Base-by-base conservation (phyloP, 306 rosid species). In the Cotoneaster glaucophyllus region DNA sequence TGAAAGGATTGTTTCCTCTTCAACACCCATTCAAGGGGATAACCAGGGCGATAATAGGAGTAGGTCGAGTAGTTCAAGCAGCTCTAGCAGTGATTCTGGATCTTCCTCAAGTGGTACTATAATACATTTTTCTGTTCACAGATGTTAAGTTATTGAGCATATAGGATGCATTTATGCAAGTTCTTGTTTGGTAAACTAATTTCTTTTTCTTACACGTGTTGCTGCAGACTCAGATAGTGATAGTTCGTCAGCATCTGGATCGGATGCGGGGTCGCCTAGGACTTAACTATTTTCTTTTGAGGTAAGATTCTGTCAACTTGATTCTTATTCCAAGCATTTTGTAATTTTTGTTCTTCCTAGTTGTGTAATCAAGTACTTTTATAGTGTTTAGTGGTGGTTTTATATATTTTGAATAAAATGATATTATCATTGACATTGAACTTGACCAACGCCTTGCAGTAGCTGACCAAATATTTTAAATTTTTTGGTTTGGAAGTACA, bases 1-100 rank as follows among this genome's bases (percentile, higher is more conserved):
- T 85, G 92, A 84, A 64, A 85, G 81, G 31, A 86, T 74, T 71
- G 78, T 80, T 64, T 80, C 92, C 45, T 74, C 89, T 39, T 78
- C 88, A 4, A 71, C 86, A 58, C 89, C 96, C 28, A 75, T 76
- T 67, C 96, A 82, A 79, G 89, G 79, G 72, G 91, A 82, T 74
- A 84, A 78, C 70, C 91, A 78, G 77, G 85, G 83, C 19, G 86
- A 88, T 80, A 84, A 87, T 84, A 84, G 90, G 77, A 92, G 97
- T 89, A 90, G 97, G 83, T 89, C 97, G 69, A 90, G 98, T 85
- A 95, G 99, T 82, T 90, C 97, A 74, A 88, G 96, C 91, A 89
- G 97, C 84, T 95, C 99, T 41, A 95, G 96, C 84, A 92, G 99
- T 69, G 98, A 85, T 85, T 95, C 99, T 64, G 97, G 96, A 64